Evolutionary conservation across 768 basidiomycete species (phyloP), one percentile per base, ranked within the genome.

Genomic region (Melanogaster broomeanus): DNA sequence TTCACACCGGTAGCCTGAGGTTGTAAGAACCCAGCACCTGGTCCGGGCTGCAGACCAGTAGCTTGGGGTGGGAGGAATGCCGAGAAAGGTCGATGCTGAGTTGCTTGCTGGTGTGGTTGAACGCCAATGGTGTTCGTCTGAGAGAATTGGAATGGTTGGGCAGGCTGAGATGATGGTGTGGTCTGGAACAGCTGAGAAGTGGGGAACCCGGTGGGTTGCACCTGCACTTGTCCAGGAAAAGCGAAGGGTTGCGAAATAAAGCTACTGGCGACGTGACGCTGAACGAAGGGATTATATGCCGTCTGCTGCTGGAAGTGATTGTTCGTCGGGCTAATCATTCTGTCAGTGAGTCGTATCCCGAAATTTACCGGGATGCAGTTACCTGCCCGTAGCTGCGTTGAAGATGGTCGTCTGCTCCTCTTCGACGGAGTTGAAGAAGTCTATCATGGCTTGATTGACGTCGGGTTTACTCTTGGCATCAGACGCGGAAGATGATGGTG

Each of bases 391-490:
- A 54, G 81, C 77, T 7, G 85, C 80, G 54, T 83, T 84, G 65
- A 85, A 86, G 75, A 83, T 83, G n/a, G 81, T 76, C 9, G 84
- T 77, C 62, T 90, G 87, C 49, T 88, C 84, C 48, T 82, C 79
- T 65, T 97, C 94, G 58, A 99, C 96, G 6, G 90, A 81, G 24
- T 77, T 71, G 71, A 99, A 97, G 75, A 99, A 94, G 69, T 98
- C 96, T 18, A 82, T 70, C 48, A 86, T 74, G 28, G 77, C 78
- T 50, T 81, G 82, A 54, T 68, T 75, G 30, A 51, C 57, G n/a
- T 68, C 68, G 30, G 69, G 58, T 51, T 74, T 75, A 41, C 63
- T 60, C 8, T 62, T 59, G 15, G 70, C 48, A 4, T 42, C 49
- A 37, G 65, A 45, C 6, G 60, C 46, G 9, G 68, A 42, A 4